Evolutionary conservation across 2,329 filamentous ascomycete species (phyloP), one percentile per base, ranked within the genome.

Genomic region (Biscogniauxia sp.): DNA sequence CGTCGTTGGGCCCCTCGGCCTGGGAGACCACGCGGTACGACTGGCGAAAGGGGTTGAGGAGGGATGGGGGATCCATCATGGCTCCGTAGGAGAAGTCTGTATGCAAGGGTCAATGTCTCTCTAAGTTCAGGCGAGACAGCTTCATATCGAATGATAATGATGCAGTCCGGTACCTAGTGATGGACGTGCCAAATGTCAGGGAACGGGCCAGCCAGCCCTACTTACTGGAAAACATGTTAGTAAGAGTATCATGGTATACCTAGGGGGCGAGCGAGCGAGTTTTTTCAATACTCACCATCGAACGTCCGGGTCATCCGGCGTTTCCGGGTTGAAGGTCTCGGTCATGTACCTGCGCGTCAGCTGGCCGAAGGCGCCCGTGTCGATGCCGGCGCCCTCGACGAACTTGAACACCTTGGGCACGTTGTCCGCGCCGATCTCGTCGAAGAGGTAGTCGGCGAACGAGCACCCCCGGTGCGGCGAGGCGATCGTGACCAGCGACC

Each of bases 51-150:
- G 83, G 83, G 79, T 88, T 92, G 78, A 80, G 86, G 69, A 84
- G 84, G 80, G 79, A 90, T 79, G 79, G 81, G 20, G 70, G 75
- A 17, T 76, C 70, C 53, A 80, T 77, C 54, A 76, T 78, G 1
- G 85, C 85, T 6, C 86, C 85, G 65, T 88, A 88, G 2, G 84
- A 87, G 66, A 87, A 88, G 71, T 88, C 37, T 45, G 17, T n/a
- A 2, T 45, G 2, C 2, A 13, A 45, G 5, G 37, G 37, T 45
- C 15, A 45, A 17, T 6, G 37, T 45, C 15, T n/a, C 11, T 45
- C 37, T n/a, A 5, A 1, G 13, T 17, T 17, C 17, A n/a, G 11
- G 37, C 2, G 1, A 17, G 13, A 45, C 4, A 45, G 37, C 13
- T 9, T 17, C 6, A n/a, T 45, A 41, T 45, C 17, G 9, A 15